Conservation (phyloP, 2,329 filamentous ascomycete genomes). For the Colletotrichum graminicola region DNA sequence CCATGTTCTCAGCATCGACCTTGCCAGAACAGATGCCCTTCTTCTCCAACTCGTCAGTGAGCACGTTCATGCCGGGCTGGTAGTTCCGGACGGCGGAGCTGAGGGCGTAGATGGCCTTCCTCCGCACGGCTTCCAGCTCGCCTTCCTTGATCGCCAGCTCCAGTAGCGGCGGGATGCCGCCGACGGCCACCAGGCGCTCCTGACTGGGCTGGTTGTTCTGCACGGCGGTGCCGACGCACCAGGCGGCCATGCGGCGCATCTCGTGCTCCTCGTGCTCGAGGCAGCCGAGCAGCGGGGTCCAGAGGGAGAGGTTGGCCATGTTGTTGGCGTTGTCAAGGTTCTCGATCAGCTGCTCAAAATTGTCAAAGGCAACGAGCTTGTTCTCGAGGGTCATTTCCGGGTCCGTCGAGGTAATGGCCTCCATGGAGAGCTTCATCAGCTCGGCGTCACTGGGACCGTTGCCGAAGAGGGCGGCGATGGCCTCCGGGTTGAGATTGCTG, state of each 20-base stretch:
- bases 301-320: conserved; percentile 81
- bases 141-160: conserved; percentile 71
- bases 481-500: conserved; percentile 72
- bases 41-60: conserved; percentile 72
- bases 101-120: conserved; percentile 91
- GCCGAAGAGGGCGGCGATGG: conserved; percentile 81
- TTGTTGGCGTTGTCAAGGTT: conserved; percentile 98
- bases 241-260: conserved; percentile 87
- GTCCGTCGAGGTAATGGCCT: conserved; percentile 73
- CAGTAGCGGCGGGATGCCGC: conserved; percentile 78
- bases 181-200: conserved; percentile 73
- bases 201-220: conserved; percentile 94
- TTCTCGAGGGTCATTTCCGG: conserved; percentile 77
- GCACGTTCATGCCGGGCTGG: conserved; percentile 81
- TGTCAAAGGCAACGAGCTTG: conserved; percentile 89
- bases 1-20: conserved; percentile 90
- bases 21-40: conserved; percentile 67
- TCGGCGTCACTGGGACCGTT: conserved; percentile 91
- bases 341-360: conserved; percentile 93
- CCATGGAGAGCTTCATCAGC: conserved; percentile 89
- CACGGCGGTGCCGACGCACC: conserved; percentile 93
- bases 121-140: conserved; percentile 73
- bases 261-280: conserved; percentile 77
- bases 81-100: conserved; percentile 90
- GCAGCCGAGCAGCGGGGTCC: conserved; percentile 81